Evolutionary conservation across 805 yeast genomes (phyloP), one percentile per base, ranked within the genome.

Genomic region (Zygosaccharomyces siamensis): DNA sequence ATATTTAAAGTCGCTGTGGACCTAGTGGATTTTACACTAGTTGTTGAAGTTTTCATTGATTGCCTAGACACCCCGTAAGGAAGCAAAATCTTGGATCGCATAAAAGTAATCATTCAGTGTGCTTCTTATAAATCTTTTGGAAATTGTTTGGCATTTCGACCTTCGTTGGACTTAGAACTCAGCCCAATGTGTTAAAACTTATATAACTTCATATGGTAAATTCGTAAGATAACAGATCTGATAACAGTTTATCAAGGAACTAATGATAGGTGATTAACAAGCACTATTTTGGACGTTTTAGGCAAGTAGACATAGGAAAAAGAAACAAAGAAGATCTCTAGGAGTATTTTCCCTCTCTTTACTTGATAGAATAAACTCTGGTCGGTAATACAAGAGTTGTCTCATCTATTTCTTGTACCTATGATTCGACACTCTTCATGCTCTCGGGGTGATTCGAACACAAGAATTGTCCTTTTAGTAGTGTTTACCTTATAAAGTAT

Each of bases 1-100:
- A 56, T 47, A 41, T 45, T 53, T 26, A 54, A 35, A 14, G 53
- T 56, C 5, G 51, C 57, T n/a, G 41, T 36, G 12, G 48, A 32
- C 10, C 32, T 33, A 12, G 47, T 27, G n/a, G 48, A 24, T 12
- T 38, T 40, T 7, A 49, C 18, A 24, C 18, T 41, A 14, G 44
- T 16, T 11, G 35, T 41, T 30, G 35, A 27, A 14, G 21, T 41
- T 4, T 26, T 24, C 44, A 41, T 41, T 18, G 27, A 14, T 16
- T 4, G 4, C 33, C 12, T 20, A 7, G 7, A 14, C 20, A 6
- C 18, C 20, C 37, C 16, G 21, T 10, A 14, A 18, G 20, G 37
- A 20, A 33, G 37, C 37, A 33, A 10, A 20, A 33, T 7, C 20
- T 18, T 33, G 21, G 20, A 14, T 14, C 20, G 18, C 20, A 14